These are phyloP conservation scores for Penicillium decumbens DNA, from an alignment of 2,329 filamentous ascomycete genomes.

Conservation along the genomic window DNA sequence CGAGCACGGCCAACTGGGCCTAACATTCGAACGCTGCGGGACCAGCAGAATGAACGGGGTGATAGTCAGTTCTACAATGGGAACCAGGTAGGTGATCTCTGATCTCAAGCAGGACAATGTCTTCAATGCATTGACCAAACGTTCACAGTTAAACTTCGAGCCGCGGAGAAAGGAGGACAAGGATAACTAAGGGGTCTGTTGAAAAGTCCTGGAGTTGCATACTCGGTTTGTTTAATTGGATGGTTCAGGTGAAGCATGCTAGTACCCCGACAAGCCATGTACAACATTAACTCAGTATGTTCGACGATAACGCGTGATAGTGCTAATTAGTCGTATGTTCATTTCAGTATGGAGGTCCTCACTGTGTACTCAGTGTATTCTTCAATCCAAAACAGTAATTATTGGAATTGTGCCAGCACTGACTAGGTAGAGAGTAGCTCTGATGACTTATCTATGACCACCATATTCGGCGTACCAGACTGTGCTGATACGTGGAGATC, in stretches of 20 bases:
- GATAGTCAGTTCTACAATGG: slow-evolving; percentile 82
- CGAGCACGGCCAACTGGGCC: slow-evolving; percentile 23
- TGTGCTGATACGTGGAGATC: too few relatives aligned
- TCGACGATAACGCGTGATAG: background rate
- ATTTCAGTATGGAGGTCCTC: too few relatives aligned
- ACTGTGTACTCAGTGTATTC: too few relatives aligned
- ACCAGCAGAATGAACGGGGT: slow-evolving; percentile 51
- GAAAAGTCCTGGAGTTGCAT: background rate
- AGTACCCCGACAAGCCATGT: background rate
- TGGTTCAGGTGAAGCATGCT: background rate
- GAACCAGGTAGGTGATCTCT: slow-evolving; percentile 63
- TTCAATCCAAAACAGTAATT: too few relatives aligned
- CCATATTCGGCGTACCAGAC: too few relatives aligned
- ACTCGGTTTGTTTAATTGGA: background rate
- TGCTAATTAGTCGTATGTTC: background rate
- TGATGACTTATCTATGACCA: too few relatives aligned
- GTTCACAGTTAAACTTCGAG: slow-evolving; percentile 61
- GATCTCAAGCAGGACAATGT: background rate
- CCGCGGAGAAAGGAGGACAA: slow-evolving; percentile 57
- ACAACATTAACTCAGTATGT: background rate
- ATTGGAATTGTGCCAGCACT: too few relatives aligned
- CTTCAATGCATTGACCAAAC: background rate
- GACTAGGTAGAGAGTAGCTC: too few relatives aligned
- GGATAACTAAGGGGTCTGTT: slow-evolving; percentile 17
- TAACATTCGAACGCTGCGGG: slow-evolving; percentile 52